phyloP scores from a whole-genome alignment of 805 yeast species.

The Saccharomyces eubayanus region DNA sequence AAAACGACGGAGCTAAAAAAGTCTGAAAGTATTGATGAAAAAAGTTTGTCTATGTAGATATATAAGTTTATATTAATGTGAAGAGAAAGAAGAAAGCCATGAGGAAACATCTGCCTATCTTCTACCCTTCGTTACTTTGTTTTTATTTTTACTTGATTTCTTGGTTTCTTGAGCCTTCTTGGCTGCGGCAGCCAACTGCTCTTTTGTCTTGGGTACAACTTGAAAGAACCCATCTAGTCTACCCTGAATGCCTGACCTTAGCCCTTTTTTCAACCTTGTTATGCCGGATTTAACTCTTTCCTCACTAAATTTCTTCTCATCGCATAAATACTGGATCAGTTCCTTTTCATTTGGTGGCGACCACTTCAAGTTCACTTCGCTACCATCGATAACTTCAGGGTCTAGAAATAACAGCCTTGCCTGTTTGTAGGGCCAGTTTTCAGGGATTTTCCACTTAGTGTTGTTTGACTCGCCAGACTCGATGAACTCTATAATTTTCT shows the following conservation, averaged over 20 bases:
- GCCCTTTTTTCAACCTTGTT: conserved; percentile 71
- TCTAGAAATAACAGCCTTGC: conserved; percentile 75
- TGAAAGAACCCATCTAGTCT: conserved; percentile 88
- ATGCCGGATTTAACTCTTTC: conserved; percentile 87
- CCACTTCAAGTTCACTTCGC: conserved; percentile 73
- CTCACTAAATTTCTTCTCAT: conserved; percentile 84
- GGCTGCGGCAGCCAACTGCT: conserved; percentile 32
- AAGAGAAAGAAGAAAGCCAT: not conserved
- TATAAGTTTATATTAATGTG: not conserved
- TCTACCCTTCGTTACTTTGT: conserved; percentile 21
- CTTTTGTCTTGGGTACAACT: conserved; percentile 47
- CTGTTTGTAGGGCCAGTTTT: conserved; percentile 86
- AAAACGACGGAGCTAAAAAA: not conserved
- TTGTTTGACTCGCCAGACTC: conserved; percentile 43
- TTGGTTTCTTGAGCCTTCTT: conserved; percentile 27
- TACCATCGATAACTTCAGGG: conserved; percentile 68
- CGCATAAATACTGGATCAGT: conserved; percentile 71
- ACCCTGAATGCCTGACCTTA: conserved; percentile 82
- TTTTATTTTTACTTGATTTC: conserved; percentile 14
- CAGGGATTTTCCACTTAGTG: conserved; percentile 77
- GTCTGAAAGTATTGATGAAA: not conserved
- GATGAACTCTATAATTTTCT: conserved; percentile 62
- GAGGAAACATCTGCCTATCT: not conserved
- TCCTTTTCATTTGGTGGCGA: conserved; percentile 80
- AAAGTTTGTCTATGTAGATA: not conserved